phyloP scores from a whole-genome alignment of 805 yeast genomes.

The Hanseniaspora osmophila region DNA sequence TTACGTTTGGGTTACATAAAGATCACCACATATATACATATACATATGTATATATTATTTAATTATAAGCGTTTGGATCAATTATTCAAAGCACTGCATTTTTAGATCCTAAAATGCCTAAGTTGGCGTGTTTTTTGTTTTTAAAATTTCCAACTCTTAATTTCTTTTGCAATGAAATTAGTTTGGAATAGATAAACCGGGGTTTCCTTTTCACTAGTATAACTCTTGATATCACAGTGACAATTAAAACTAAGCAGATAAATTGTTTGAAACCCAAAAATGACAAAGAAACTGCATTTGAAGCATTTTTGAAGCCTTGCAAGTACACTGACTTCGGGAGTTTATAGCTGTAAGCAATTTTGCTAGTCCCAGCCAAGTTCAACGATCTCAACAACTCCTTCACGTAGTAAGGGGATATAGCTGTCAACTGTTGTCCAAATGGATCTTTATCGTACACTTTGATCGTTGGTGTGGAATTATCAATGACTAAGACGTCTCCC shows the following conservation, averaged over 20 bases:
- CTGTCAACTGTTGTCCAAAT: conserved; percentile 25
- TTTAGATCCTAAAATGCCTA: not conserved
- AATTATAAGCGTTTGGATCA: not conserved
- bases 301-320: not conserved
- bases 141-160: not conserved
- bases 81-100: not conserved
- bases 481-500: conserved; percentile 48
- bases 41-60: not conserved
- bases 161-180: not conserved
- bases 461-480: conserved; percentile 22
- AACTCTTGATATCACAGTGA: conserved; percentile 4
- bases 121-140: not conserved
- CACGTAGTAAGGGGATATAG: conserved; percentile 22
- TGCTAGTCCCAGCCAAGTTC: conserved; percentile 30
- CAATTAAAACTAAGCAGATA: not conserved
- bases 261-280: not conserved
- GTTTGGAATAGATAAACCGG: conserved; percentile 1
- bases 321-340: conserved; percentile 24
- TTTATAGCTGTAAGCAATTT: conserved; percentile 26
- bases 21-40: not conserved
- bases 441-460: conserved; percentile 22
- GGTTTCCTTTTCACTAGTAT: conserved; percentile 8
- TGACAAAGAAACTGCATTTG: no score
- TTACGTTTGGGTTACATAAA: conserved; percentile 30
- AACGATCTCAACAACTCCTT: conserved; percentile 28